These are phyloP conservation scores for Melampsora abietis-canadensis DNA, from an alignment of 1,284 basidiomycete species.

Conservation along the genomic window DNA sequence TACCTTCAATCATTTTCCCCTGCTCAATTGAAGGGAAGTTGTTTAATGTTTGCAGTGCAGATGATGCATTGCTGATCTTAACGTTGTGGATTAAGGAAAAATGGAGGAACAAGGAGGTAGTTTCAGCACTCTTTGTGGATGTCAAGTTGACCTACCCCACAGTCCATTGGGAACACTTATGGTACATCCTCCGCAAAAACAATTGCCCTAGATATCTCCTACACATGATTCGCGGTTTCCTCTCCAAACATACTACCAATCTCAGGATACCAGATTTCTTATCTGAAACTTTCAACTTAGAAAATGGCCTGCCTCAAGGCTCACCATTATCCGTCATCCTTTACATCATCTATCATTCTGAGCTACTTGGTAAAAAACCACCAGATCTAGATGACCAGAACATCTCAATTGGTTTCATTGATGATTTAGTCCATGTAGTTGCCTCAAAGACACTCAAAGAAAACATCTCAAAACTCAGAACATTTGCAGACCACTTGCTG, in stretches of 20 bases:
- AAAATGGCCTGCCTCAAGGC: conserved; percentile 20
- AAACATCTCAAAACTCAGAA: background rate
- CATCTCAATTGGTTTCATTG: conserved; percentile 14
- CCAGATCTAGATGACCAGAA: background rate
- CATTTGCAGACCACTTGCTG: background rate
- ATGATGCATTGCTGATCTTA: background rate
- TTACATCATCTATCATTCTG: conserved; percentile 20
- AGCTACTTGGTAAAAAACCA: background rate
- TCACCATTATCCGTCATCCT: conserved; percentile 9
- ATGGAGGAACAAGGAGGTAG: conserved; percentile 9
- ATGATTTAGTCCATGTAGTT: conserved; percentile 12
- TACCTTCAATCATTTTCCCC: too few relatives aligned
- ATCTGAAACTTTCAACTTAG: background rate
- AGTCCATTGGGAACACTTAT: background rate
- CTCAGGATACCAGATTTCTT: background rate
- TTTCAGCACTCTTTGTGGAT: conserved; percentile 8
- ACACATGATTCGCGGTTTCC: background rate
- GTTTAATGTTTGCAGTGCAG: too few relatives aligned
- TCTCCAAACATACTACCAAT: background rate
- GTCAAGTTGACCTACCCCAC: conserved; percentile 20
- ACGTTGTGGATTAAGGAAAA: conserved; percentile 9
- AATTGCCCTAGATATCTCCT: background rate
- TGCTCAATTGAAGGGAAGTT: too few relatives aligned
- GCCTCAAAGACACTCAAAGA: background rate
- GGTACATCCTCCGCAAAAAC: background rate